Evolutionary conservation across 495 filamentous ascomycete species (phyloP), one percentile per base, ranked within the genome.

Genomic region (Aspergillus sclerotioniger): DNA sequence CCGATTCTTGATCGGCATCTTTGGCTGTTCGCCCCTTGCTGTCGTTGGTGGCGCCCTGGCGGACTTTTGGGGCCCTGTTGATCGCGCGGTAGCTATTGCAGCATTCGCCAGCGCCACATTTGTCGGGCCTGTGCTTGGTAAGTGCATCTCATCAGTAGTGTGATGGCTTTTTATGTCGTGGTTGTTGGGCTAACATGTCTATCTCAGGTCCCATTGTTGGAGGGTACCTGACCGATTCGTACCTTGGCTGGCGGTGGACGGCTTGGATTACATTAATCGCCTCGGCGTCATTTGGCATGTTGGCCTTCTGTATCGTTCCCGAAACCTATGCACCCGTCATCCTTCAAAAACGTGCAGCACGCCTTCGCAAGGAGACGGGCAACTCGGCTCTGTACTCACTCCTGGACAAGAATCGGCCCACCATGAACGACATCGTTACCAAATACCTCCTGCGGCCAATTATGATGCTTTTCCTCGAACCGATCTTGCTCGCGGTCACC

Each of bases 201-300:
- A 13, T 39, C 9, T 31, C 46, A 67, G 61, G 61, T n/a, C 65
- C 65, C 15, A 67, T 67, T 53, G 56, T 67, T 6, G 84, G 82
- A 29, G 80, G 78, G n/a, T 87, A 85, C 65, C 75, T 86, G 50
- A 80, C 76, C 5, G 72, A 80, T 17, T 76, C 71, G 15, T 72
- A 81, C 50, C 76, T 87, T 2, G 79, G 77, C 54, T 88, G 86
- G 86, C 73, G 83, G 35, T 89, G 86, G 84, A 84, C 82, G 0
- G 80, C 76, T 12, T 91, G 81, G 79, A 77, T 88, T 39, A 84
- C 81, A 5, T 60, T 82, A n/a, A 86, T 90, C 57, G 72, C 84
- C 41, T 74, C 72, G 0, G 68, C 71, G 15, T 64, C 76, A 20
- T 80, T 83, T 53, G 81, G 82, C 39, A 56, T 78, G 1, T 41